Evolutionary conservation across 371 early-diverging fungal genomes (phyloP), one percentile per base, ranked within the genome.

Genomic region (Zychaea mexicana): DNA sequence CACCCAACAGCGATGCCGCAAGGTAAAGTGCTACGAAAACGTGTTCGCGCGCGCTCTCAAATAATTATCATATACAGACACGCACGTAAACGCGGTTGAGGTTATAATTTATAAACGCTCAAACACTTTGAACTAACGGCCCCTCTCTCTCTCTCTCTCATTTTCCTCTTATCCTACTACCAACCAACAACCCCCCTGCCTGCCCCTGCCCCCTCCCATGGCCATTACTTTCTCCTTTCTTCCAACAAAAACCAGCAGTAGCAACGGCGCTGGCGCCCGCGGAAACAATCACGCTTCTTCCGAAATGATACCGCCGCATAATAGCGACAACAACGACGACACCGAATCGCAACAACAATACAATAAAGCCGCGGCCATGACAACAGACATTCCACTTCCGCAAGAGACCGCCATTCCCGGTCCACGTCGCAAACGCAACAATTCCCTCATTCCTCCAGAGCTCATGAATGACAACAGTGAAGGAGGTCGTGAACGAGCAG

Each of bases 401-500:
- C 67, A 69, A 38, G 73, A 73, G 58, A 66, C 70, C 0, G 73
- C 73, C 15, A 65, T 69, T 15, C 68, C 69, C 12, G 62, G 56
- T 19, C 66, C 68, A 30, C 74, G 74, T 5, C 66, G 76, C 22
- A 77, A 77, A 61, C 67, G 77, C 52, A 76, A 76, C 54, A 75
- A 77, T 38, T 81, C 81, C 10, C 59, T 82, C 10, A 79, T 74
- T 47, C 74, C 75, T 12, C 59, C 67, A 2, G 78, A 78, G 22
- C 63, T 76, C 5, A 70, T 76, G 70, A 78, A 69, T 31, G 73
- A 77, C 45, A 71, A 59, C 26, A 68, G 62, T 36, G 78, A 78
- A 63, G 78, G 78, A 28, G 72, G 74, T 9, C 58, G 72, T 38
- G 82, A 81, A 58, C 71, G 77, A 42, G 82, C 79, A 24, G 79